A percentile compares a stretch with the other conserved stretches of the same genome.
Evolutionary conservation across 1,139 yeast genomes (phyloP).

Genomic region (Pichia norvegensis): DNA sequence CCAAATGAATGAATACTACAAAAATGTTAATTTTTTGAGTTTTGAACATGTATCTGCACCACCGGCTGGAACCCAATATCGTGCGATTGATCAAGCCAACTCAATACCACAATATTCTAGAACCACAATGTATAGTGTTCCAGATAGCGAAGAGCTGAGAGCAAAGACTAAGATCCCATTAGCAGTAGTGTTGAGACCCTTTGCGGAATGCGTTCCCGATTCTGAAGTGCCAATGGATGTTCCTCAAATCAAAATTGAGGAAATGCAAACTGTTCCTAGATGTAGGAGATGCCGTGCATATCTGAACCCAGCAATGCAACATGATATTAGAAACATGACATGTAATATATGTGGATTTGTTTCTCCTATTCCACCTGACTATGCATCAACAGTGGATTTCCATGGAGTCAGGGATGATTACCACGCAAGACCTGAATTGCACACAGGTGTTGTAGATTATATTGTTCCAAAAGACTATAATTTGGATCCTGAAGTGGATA

Average conservation of each 20-base stretch:
- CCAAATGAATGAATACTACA: slow-evolving; percentile 42
- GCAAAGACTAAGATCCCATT: slow-evolving; percentile 70
- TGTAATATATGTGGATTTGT: slow-evolving; percentile 88
- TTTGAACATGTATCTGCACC: slow-evolving; percentile 78
- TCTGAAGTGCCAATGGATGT: slow-evolving; percentile 38
- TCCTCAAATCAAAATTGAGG: slow-evolving; percentile 60
- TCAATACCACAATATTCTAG: slow-evolving; percentile 77
- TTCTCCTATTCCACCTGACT: slow-evolving; percentile 62
- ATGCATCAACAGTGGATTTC: slow-evolving; percentile 54
- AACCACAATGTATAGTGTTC: slow-evolving; percentile 76
- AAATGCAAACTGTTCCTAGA: slow-evolving; percentile 65
- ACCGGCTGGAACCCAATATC: slow-evolving; percentile 63
- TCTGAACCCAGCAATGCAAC: slow-evolving; percentile 77
- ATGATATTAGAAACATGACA: slow-evolving; percentile 39
- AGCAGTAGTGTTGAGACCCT: slow-evolving; percentile 75
- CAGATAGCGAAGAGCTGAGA: slow-evolving; percentile 65
- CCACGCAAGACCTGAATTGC: slow-evolving; percentile 64
- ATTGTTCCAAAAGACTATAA: slow-evolving; percentile 70
- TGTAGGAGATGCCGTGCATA: slow-evolving; percentile 89
- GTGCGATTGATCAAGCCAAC: slow-evolving; percentile 72
- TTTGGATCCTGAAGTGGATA: slow-evolving; percentile 34
- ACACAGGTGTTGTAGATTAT: slow-evolving; percentile 79
- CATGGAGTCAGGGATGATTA: slow-evolving; percentile 55
- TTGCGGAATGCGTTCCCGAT: slow-evolving; percentile 46
- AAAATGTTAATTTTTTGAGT: slow-evolving; percentile 50